Evolutionary conservation across 169 alveolate genomes (phyloP), one percentile per base, ranked within the genome.

Genomic region (Blepharisma undulans): DNA sequence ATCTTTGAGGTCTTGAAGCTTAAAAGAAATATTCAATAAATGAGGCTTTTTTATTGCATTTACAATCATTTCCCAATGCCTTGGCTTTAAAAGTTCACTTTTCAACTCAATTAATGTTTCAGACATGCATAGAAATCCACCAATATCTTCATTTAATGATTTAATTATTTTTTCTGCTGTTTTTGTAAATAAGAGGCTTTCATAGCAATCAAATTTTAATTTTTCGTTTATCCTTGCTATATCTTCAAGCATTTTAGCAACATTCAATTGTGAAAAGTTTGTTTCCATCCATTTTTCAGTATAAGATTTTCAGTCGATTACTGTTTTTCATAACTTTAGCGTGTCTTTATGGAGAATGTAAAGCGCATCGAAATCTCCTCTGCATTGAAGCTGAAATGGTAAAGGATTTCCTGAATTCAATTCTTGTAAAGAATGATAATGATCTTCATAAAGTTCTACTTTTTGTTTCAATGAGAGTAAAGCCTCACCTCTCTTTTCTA

Each of bases 1-100:
- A 66, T 94, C 96, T 91, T 92, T 94, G 21, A 94, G 86, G 71
- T 94, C 92, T 66, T 92, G 87, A 7, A 94, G 87, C 2, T 94
- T 94, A 72, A 94, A 94, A 14, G 60, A 48, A 8, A 91, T 72
- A 33, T 90, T 94, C 84, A 91, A 92, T 7, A 94, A 79, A 27
- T 94, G 95, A n/a, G 96, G 96, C n/a, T 95, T 95, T 76, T 92
- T 94, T 25, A 94, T 94, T 18, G 92, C 25, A 29, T 91, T 91
- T 59, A 94, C 92, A n/a, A 94, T 94, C 91, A 90, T 72, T 21
- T 88, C 71, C 95, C 96, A 94, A 77, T 94, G 96, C 30, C 96
- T 66, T 4, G 92, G 89, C 88, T 92, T 78, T 27, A 94, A 77
- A 0, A 94, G 74, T 4, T 90, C 94, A 30, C 84, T 84, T 77